These are phyloP conservation scores for Stephania japonica DNA, from an alignment of 164 flowering plant species.

Conservation along the genomic window DNA sequence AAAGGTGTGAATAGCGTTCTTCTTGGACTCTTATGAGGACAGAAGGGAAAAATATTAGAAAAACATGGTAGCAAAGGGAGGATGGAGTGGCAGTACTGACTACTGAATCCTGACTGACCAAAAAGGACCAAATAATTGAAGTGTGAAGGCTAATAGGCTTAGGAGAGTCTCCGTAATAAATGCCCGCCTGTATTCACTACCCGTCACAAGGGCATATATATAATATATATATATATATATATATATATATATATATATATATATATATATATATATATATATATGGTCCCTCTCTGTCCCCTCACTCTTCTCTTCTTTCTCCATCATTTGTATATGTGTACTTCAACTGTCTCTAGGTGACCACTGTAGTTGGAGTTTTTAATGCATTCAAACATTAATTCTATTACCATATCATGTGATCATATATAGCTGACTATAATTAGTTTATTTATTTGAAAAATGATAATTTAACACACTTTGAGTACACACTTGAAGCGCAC, in stretches of 20 bases:
- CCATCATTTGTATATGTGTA: neutral
- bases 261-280: too few relatives aligned
- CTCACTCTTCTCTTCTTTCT: neutral
- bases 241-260: too few relatives aligned
- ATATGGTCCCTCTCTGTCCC: neutral
- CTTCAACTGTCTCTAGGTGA: neutral
- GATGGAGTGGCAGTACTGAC: neutral
- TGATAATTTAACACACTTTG: too few relatives aligned
- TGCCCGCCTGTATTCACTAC: neutral
- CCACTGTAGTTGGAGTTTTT: neutral
- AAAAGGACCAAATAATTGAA: neutral
- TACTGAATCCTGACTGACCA: neutral
- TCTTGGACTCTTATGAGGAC: neutral
- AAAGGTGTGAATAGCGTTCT: neutral
- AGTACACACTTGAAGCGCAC: too few relatives aligned
- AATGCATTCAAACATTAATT: neutral
- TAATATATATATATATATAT: too few relatives aligned
- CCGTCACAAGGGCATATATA: neutral
- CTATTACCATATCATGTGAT: neutral
- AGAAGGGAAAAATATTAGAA: neutral
- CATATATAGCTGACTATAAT: neutral
- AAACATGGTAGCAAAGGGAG: neutral
- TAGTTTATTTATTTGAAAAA: too few relatives aligned
- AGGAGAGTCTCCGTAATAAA: neutral
- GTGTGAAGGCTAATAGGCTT: neutral